Percentiles rank a stretch among this genome's conserved stretches.
These are phyloP conservation scores for Xylaria sp. DNA, from an alignment of 2,329 filamentous ascomycete genomes.

Conservation along the genomic window DNA sequence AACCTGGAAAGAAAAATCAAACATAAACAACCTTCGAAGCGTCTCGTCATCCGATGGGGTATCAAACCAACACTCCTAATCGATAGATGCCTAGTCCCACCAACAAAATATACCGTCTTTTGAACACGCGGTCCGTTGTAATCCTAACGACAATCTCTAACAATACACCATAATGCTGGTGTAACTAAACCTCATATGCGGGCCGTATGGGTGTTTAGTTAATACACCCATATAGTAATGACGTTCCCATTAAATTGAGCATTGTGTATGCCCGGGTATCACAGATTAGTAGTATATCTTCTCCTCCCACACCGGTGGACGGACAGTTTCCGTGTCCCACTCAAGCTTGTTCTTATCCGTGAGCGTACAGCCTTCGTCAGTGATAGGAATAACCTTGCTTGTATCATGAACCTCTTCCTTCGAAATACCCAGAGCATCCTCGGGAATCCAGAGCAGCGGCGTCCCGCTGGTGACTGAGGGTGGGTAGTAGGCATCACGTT, in stretches of 20 bases:
- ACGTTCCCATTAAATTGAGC: background rate
- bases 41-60: constrained; percentile 28
- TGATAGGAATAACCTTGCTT: constrained; percentile 77
- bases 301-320: constrained; percentile 51
- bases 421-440: constrained; percentile 78
- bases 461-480: constrained; percentile 71
- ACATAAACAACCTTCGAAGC: constrained; percentile 18
- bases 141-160: constrained; percentile 6
- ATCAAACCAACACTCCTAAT: constrained; percentile 30
- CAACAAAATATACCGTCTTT: background rate
- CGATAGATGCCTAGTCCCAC: constrained; percentile 5
- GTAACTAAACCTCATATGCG: background rate
- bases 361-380: constrained; percentile 78
- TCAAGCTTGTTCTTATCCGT: constrained; percentile 70
- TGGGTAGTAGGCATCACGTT: constrained; percentile 77
- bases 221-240: background rate
- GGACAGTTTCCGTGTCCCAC: constrained; percentile 49
- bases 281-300: constrained; percentile 48
- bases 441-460: constrained; percentile 86
- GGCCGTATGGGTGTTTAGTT: background rate
- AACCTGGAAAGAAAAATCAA: constrained; percentile 8
- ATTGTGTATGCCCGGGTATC: background rate
- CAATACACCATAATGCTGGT: background rate
- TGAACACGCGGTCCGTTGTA: background rate
- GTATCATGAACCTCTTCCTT: constrained; percentile 81